phyloP scores from a whole-genome alignment of 345 rosid species.

The Eucalyptus pauciflora region DNA sequence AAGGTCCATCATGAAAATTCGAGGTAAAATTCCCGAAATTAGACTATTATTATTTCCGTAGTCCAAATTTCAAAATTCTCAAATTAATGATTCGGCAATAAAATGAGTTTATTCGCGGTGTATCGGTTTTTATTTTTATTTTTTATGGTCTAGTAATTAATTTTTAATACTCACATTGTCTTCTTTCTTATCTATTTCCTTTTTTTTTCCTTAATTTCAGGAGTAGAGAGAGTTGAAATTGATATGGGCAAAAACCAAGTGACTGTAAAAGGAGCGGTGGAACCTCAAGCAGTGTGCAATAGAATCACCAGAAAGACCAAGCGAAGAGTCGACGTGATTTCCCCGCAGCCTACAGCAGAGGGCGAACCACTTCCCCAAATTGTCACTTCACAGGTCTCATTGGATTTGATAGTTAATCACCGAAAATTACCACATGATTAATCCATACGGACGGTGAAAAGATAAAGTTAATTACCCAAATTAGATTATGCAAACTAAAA shows the following conservation, averaged over 20 bases:
- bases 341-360: conserved; percentile 64
- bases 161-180: background rate
- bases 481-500: background rate
- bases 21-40: conserved; percentile 27
- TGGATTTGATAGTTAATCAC: conserved; percentile 44
- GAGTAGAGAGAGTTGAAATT: conserved; percentile 64
- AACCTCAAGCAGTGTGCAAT: conserved; percentile 65
- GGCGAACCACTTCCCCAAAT: conserved; percentile 72
- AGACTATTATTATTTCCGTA: background rate
- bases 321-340: conserved; percentile 57
- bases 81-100: background rate
- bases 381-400: conserved; percentile 52
- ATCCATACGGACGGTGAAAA: background rate
- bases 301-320: conserved; percentile 68
- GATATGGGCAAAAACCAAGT: conserved; percentile 72
- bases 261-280: conserved; percentile 63
- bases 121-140: background rate
- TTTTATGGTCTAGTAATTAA: background rate
- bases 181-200: background rate
- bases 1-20: conserved; percentile 55
- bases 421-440: background rate
- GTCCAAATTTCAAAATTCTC: background rate
- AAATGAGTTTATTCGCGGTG: background rate
- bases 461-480: background rate
- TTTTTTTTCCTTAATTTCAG: conserved; percentile 3